Conservation (phyloP, 495 filamentous ascomycete species). For the Neurospora sp. region DNA sequence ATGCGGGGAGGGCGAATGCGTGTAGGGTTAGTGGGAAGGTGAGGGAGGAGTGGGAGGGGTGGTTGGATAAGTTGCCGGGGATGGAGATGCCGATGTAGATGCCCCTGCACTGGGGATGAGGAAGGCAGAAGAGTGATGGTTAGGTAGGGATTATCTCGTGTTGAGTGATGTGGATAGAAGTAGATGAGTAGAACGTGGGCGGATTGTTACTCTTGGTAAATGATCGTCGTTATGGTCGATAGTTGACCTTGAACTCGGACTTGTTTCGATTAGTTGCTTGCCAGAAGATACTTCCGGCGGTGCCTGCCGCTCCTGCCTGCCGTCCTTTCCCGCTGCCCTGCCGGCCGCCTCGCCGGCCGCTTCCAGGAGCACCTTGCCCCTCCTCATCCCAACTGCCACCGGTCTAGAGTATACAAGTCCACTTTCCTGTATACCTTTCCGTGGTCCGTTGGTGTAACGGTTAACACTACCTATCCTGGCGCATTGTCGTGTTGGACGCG, state of each 20-base stretch:
- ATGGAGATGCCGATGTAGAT: not conserved
- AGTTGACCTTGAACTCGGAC: not conserved
- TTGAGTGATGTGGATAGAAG: not conserved
- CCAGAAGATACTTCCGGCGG: not conserved
- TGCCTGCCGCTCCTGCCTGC: not conserved
- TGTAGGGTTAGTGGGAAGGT: constrained; percentile 31
- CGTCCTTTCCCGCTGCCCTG: not conserved
- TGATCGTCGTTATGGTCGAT: not conserved
- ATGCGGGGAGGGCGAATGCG: constrained; percentile 24
- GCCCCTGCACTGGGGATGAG: not conserved
- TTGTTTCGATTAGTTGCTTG: not conserved
- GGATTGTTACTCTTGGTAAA: not conserved
- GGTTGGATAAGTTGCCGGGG: constrained; percentile 5
- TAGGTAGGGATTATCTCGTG: not conserved
- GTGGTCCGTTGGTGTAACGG: not conserved
- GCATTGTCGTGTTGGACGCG: not conserved
- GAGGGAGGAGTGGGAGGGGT: constrained; percentile 32
- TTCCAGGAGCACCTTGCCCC: not conserved
- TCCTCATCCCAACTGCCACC: not conserved
- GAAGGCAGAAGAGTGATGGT: not conserved
- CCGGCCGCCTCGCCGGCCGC: not conserved
- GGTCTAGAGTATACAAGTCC: not conserved
- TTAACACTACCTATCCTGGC: not conserved
- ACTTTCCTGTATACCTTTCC: not conserved
- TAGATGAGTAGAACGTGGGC: not conserved